phyloP scores from a whole-genome alignment of 2,329 filamentous ascomycete genomes.

The Tricladium varicosporioides region DNA sequence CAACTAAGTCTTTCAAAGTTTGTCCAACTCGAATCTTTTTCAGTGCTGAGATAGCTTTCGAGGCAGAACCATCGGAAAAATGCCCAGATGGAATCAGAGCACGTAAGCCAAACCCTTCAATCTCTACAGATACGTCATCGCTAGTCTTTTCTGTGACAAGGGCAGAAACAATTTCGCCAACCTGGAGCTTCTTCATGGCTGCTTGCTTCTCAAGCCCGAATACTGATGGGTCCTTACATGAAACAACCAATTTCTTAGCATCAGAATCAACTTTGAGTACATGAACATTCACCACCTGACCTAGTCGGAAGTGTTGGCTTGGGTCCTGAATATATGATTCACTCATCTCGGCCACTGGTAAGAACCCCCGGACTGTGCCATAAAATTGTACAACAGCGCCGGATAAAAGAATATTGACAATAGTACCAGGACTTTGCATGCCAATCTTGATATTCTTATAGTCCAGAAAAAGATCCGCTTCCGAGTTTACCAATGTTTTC shows the following conservation, averaged over 20 bases:
- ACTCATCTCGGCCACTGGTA: constrained; percentile 96
- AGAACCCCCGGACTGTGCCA: constrained; percentile 75
- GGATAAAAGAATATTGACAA: constrained; percentile 73
- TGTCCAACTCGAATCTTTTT: constrained; percentile 85
- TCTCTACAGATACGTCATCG: constrained; percentile 73
- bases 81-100: constrained; percentile 76
- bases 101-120: constrained; percentile 71
- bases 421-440: constrained; percentile 79
- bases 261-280: constrained; percentile 77
- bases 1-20: constrained; percentile 74
- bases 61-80: constrained; percentile 77
- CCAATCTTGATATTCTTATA: constrained; percentile 74
- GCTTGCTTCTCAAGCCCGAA: constrained; percentile 75
- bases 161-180: constrained; percentile 74
- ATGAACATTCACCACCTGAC: constrained; percentile 89
- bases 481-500: constrained; percentile 90
- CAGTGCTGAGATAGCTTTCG: constrained; percentile 73
- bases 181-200: constrained; percentile 69
- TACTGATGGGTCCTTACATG: constrained; percentile 83
- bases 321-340: constrained; percentile 93
- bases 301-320: constrained; percentile 80
- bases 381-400: constrained; percentile 95
- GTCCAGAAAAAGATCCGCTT: constrained; percentile 72
- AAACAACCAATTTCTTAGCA: constrained; percentile 73
- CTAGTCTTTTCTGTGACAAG: constrained; percentile 79